Evolutionary conservation across 192 early-diverging fungal species (phyloP).

Genomic region (Neocallimastix lanati): DNA sequence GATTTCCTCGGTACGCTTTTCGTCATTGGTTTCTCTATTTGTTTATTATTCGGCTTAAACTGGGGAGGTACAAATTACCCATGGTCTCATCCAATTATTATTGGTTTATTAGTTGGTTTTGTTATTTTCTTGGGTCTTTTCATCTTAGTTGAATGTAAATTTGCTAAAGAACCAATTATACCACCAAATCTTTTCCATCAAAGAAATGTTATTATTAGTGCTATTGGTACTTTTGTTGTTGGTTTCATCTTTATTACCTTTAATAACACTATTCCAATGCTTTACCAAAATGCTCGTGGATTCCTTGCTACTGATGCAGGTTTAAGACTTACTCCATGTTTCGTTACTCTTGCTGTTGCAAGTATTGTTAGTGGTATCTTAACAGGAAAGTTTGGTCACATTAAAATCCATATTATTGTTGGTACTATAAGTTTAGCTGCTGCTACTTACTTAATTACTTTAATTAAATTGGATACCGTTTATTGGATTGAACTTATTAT

Average conservation of each 20-base stretch:
- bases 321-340: conserved; percentile 21
- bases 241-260: neutral
- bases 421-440: neutral
- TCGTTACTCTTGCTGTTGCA: neutral
- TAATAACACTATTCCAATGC: neutral
- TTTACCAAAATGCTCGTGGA: neutral
- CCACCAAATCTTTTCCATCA: neutral
- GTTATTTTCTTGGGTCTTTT: neutral
- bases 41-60: conserved; percentile 31
- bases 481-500: neutral
- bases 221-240: neutral
- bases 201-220: neutral
- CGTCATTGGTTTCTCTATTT: conserved; percentile 21
- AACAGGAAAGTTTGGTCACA: neutral
- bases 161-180: neutral
- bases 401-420: neutral
- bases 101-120: neutral
- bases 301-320: neutral
- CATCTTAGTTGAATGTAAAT: neutral
- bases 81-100: conserved; percentile 13
- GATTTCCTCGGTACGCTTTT: conserved; percentile 38
- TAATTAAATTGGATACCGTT: neutral
- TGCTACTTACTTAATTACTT: neutral
- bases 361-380: neutral
- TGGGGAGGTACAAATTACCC: conserved; percentile 41